Evolutionary conservation across 1,284 basidiomycete genomes (phyloP).

Genomic region (Ganoderma resinaceum): DNA sequence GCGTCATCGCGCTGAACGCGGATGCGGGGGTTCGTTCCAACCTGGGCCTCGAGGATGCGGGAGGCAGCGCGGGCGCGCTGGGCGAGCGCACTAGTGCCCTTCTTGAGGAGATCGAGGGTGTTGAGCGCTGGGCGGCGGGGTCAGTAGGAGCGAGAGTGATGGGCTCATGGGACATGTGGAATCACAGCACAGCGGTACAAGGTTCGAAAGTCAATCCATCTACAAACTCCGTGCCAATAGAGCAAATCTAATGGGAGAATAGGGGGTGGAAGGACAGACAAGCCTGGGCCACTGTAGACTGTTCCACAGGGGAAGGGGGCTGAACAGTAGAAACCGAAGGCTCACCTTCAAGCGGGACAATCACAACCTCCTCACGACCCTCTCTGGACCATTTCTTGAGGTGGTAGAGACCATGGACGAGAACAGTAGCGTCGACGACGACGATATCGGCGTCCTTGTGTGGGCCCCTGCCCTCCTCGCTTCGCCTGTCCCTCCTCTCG

Average conservation of each 20-base stretch:
- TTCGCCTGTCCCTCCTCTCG: slow-evolving; percentile 41
- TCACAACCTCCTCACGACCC: slow-evolving; percentile 70
- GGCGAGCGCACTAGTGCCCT: slow-evolving; percentile 80
- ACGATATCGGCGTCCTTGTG: slow-evolving; percentile 76
- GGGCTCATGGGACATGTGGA: neutral
- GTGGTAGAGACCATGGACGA: slow-evolving; percentile 83
- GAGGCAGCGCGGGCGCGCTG: slow-evolving; percentile 85
- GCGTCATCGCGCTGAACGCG: slow-evolving; percentile 81
- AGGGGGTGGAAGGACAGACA: neutral
- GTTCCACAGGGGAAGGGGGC: neutral
- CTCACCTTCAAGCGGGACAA: slow-evolving; percentile 89
- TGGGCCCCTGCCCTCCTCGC: slow-evolving; percentile 42
- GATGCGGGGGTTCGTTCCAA: slow-evolving; percentile 79
- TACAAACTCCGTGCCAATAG: neutral
- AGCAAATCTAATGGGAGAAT: neutral
- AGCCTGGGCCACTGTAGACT: neutral
- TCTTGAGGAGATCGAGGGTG: slow-evolving; percentile 94
- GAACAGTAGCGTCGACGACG: slow-evolving; percentile 86
- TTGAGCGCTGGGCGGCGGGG: slow-evolving; percentile 70
- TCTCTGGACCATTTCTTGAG: slow-evolving; percentile 85
- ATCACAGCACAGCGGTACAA: neutral
- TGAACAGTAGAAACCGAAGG: slow-evolving; percentile 19
- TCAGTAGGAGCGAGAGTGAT: slow-evolving; percentile 7
- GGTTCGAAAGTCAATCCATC: neutral
- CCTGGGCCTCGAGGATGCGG: slow-evolving; percentile 82